Evolutionary conservation across 1,139 yeast species (phyloP), one percentile per base, ranked within the genome.

Genomic region (Nakaseomyces nivariensis): DNA sequence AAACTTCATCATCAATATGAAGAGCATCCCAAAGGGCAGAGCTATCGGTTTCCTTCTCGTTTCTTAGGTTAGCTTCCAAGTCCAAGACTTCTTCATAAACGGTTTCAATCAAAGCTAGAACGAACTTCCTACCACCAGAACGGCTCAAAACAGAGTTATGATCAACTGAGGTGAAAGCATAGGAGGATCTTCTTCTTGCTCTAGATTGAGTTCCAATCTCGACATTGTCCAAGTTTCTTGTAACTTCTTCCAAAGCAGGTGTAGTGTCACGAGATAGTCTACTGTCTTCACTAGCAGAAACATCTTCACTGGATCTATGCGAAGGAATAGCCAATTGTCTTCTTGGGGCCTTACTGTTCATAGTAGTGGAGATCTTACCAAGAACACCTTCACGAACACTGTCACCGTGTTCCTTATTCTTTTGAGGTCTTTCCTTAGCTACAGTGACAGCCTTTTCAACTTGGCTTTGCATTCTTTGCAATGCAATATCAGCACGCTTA

Each of bases 401-500:
- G 58, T 79, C 85, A 33, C 50, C 49, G 42, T 57, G 57, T 48
- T 61, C 67, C 79, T 81, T 61, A 77, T 76, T 72, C 82, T 85
- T 57, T 37, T 59, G 61, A 38, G 95, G 92, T 61, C 81, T 77
- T 62, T 88, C 96, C 64, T 88, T 86, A 37, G 97, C 97, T 48
- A 88, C 94, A 46, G 95, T 86, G 25, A 92, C 97, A 7, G 97
- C 97, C 64, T 86, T 86, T 66, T 90, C 95, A 51, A 94, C 97
- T 71, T 92, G 97, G 64, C 90, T 96, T 72, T 92, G 97, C 97
- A 92, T 90, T 75, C 96, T 82, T 71, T 87, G 96, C 61, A 90
- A 76, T 0, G 97, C 97, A 58, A 90, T 85, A 67, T 88, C 96
- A n/a, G 94, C 92, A 64, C 96, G 76, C 71, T 86, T 82, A 60